Percentiles rank a stretch among this genome's conserved stretches.
These are phyloP conservation scores for Gentiana macrophylla DNA, from an alignment of 257 asterid species.

Conservation along the genomic window DNA sequence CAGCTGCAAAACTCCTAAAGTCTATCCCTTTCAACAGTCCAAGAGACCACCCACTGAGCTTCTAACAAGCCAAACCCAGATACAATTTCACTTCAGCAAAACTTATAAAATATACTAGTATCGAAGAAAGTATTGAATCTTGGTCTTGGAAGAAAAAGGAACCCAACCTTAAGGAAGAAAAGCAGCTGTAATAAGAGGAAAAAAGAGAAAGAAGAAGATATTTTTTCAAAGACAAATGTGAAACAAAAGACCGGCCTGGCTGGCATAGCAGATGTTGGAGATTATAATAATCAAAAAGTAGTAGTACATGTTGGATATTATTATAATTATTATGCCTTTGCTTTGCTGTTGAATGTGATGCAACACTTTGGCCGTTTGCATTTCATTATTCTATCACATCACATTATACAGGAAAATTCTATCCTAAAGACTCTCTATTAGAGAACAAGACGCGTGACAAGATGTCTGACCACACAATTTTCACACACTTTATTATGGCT, in stretches of 20 bases:
- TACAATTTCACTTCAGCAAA: neutral
- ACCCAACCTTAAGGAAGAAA: constrained; percentile 24
- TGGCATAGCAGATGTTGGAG: neutral
- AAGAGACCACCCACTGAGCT: neutral
- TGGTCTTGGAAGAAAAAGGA: constrained; percentile 9
- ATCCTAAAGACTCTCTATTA: too few relatives aligned
- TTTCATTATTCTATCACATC: too few relatives aligned
- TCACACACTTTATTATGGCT: too few relatives aligned
- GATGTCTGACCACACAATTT: too few relatives aligned
- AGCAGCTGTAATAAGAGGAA: constrained; percentile 13
- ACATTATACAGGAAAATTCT: too few relatives aligned
- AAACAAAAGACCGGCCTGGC: neutral
- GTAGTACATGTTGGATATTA: too few relatives aligned
- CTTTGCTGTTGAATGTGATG: too few relatives aligned
- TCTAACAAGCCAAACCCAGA: neutral
- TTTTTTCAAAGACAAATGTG: neutral
- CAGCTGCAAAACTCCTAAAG: constrained; percentile 8
- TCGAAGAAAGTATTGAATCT: neutral
- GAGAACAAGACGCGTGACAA: too few relatives aligned
- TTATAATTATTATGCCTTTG: too few relatives aligned
- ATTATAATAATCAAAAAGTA: neutral
- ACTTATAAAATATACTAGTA: too few relatives aligned
- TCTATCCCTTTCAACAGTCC: neutral
- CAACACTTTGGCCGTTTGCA: too few relatives aligned
- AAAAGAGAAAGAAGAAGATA: neutral